Percentiles rank a stretch among this genome's conserved stretches.
Conservation (phyloP, 305 asterid species). For the Ilex paraguariensis region DNA sequence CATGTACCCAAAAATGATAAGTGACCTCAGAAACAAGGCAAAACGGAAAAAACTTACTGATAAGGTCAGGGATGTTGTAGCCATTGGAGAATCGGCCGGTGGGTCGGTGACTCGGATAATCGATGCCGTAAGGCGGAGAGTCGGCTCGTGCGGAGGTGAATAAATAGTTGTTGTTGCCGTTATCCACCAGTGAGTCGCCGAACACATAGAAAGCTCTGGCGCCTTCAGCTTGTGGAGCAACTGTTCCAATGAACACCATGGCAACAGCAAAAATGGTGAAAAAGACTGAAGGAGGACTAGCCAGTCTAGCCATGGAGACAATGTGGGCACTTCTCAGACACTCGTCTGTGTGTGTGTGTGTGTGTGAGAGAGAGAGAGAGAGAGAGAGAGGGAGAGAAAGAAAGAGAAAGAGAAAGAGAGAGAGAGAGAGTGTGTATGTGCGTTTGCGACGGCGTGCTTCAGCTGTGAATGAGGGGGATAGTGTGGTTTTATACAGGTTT, state of each 20-base stretch:
- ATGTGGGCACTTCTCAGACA: no score
- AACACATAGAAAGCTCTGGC: slow-evolving; percentile 65
- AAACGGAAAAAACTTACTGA: slow-evolving; percentile 32
- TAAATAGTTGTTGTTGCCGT: slow-evolving; percentile 72
- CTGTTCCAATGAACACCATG: slow-evolving; percentile 2
- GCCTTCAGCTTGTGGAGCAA: slow-evolving; percentile 21
- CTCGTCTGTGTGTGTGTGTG: no score
- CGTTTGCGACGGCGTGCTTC: no score
- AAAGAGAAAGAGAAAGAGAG: no score
- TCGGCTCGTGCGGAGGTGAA: slow-evolving; percentile 74
- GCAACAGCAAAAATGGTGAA: slow-evolving; percentile 11
- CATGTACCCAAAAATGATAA: no score
- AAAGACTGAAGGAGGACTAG: slow-evolving; percentile 2
- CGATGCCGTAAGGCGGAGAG: slow-evolving; percentile 81
- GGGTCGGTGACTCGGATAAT: slow-evolving; percentile 60
- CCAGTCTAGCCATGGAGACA: neutral
- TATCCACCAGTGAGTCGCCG: slow-evolving; percentile 77
- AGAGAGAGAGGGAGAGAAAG: no score
- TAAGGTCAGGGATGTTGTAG: slow-evolving; percentile 66
- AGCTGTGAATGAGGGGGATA: no score
- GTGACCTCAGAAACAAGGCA: no score
- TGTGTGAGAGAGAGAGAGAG: no score
- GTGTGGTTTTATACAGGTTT: no score
- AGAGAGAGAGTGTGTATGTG: no score
- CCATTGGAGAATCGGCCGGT: slow-evolving; percentile 88